These are phyloP conservation scores for Hanseniaspora lachancei DNA, from an alignment of 805 yeast species.

Conservation along the genomic window DNA sequence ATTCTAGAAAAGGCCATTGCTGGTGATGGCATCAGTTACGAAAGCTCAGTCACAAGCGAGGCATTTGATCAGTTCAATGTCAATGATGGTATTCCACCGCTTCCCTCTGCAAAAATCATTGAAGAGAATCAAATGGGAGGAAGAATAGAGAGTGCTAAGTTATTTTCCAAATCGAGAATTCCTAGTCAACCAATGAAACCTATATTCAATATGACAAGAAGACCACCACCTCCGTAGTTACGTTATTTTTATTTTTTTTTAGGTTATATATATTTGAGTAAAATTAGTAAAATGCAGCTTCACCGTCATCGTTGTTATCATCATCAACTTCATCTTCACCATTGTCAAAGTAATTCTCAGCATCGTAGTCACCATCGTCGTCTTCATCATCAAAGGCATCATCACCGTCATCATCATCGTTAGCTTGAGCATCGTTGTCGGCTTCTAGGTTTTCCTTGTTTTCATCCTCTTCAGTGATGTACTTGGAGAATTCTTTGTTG, in stretches of 20 bases:
- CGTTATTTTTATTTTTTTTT: too few relatives aligned
- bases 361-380: constrained; percentile 36
- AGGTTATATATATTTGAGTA: background rate
- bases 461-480: constrained; percentile 23
- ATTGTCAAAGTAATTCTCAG: constrained; percentile 35
- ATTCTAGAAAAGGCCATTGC: constrained; percentile 28
- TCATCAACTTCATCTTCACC: constrained; percentile 38
- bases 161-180: constrained; percentile 8
- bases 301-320: constrained; percentile 39
- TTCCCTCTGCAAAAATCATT: constrained; percentile 5
- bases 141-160: constrained; percentile 6
- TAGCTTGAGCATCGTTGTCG: constrained; percentile 43
- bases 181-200: constrained; percentile 16
- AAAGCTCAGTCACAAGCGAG: background rate
- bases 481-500: constrained; percentile 19
- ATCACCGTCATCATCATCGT: constrained; percentile 52
- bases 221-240: constrained; percentile 16
- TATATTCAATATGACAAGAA: constrained; percentile 10
- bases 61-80: constrained; percentile 1
- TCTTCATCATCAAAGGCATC: constrained; percentile 55
- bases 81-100: constrained; percentile 5
- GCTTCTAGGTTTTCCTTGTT: constrained; percentile 41
- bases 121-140: constrained; percentile 2
- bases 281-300: constrained; percentile 40
- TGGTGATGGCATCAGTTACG: constrained; percentile 18